Evolutionary conservation across 1,139 yeast species (phyloP).

Genomic region (Magnusiomyces clavatus): DNA sequence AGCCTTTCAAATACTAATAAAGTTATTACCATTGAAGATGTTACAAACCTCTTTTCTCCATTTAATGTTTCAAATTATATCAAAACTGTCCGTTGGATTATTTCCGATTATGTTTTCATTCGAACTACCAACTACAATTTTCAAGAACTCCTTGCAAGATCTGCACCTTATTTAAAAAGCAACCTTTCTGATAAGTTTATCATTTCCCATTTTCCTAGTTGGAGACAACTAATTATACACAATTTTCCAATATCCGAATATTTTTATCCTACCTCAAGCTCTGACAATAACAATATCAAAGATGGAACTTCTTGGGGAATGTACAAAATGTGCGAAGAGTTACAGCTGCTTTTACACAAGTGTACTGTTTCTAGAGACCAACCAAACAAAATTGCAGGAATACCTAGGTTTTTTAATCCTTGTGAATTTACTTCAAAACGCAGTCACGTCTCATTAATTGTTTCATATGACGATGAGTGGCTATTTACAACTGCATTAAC

Average conservation of each 20-base stretch:
- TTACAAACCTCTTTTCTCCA: too few relatives aligned
- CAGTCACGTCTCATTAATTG: neutral
- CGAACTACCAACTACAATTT: too few relatives aligned
- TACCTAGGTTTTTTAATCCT: neutral
- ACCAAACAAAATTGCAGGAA: neutral
- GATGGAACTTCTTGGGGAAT: too few relatives aligned
- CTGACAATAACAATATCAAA: too few relatives aligned
- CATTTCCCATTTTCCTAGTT: neutral
- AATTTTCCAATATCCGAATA: neutral
- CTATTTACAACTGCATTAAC: neutral
- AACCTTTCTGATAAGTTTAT: neutral
- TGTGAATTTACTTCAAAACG: neutral
- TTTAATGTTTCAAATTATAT: too few relatives aligned
- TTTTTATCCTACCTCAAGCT: too few relatives aligned
- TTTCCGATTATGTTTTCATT: too few relatives aligned
- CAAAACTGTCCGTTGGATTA: too few relatives aligned
- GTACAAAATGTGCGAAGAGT: neutral
- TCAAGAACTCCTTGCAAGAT: too few relatives aligned
- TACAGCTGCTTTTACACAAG: neutral
- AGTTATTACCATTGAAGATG: too few relatives aligned
- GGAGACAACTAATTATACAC: conserved; percentile 3
- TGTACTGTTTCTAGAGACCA: neutral
- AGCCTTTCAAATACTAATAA: too few relatives aligned
- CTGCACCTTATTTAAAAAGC: neutral
- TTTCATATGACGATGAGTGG: neutral